Base-by-base conservation (phyloP, 768 basidiomycete species). In the Pulveroboletus sp. region DNA sequence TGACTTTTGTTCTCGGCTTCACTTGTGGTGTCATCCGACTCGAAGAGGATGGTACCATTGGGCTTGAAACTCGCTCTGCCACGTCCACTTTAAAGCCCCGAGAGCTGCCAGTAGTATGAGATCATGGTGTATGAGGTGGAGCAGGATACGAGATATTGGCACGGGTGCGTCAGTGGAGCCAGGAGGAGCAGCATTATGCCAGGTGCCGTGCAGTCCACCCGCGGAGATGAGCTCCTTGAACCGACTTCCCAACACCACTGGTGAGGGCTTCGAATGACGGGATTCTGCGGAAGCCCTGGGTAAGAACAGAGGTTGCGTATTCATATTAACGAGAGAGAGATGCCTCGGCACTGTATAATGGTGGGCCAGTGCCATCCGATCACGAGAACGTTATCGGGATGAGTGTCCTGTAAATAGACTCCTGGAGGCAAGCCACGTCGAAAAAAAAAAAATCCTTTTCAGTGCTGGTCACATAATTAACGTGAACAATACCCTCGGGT, bases 141-240 rank as follows among this genome's bases (percentile, higher is more conserved):
- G 59, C 48, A 53, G 30, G 24, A 43, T n/a, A 21, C 46, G 48
- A 48, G 41, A 46, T 30, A 42, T 32, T 26, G 49, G 15, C 21
- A 33, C n/a, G n/a, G 49, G 28, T 57, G 51, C 57, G 58, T 65
- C 62, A 60, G 58, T 56, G 53, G 63, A 57, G 57, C 46, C 21
- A 31, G 46, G 30, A 32, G 31, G 31, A 52, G 31, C 39, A 37
- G 4, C 39, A 17, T 62, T 40, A 27, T 8, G 18, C 26, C 28
- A n/a, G 14, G 39, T 33, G 45, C 21, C 44, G 33, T 51, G 39
- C 32, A 11, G 18, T 15, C 45, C 33, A 30, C 27, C 35, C 46
- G 27, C 47, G 37, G 57, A 57, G 17, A 52, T 52, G 3, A 59
- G 40, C 32, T 48, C 50, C 43, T 39, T 17, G 33, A 41, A 31